Evolutionary conservation across 345 rosid species (phyloP).

Genomic region (Eucalyptus sp.): DNA sequence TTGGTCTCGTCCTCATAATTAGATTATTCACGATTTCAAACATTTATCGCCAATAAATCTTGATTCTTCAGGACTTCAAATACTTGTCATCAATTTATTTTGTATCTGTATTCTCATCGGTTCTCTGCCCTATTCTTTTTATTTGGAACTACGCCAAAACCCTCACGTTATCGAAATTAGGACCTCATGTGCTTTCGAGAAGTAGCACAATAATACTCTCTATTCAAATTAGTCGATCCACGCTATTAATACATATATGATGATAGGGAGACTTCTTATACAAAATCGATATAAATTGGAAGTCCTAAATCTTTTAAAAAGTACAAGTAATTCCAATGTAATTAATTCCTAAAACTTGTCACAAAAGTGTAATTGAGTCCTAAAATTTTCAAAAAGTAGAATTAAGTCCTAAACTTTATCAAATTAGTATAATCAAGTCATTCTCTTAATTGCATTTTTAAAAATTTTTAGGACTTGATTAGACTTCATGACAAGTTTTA

Average conservation of each 20-base stretch:
- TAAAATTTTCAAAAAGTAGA: too few species aligned
- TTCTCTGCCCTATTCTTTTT: background rate
- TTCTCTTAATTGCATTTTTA: too few species aligned
- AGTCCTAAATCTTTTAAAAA: background rate
- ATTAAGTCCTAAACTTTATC: too few species aligned
- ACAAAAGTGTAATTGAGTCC: background rate
- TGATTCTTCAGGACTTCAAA: background rate
- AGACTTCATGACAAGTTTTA: too few species aligned
- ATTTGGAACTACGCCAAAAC: background rate
- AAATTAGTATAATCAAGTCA: too few species aligned
- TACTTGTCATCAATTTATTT: background rate
- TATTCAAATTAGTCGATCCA: fast-evolving
- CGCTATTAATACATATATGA: too few species aligned
- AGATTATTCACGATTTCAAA: background rate
- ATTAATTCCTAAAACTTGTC: background rate
- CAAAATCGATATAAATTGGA: too few species aligned
- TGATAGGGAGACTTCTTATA: background rate
- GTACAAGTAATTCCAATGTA: too few species aligned
- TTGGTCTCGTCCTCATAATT: background rate
- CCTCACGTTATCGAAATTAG: background rate
- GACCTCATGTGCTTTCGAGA: background rate
- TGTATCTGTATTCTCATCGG: background rate
- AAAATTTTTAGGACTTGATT: fast-evolving
- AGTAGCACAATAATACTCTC: background rate
- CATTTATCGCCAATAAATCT: background rate